These are phyloP conservation scores for Smittium culicis DNA, from an alignment of 371 early-diverging fungal genomes.

Conservation along the genomic window DNA sequence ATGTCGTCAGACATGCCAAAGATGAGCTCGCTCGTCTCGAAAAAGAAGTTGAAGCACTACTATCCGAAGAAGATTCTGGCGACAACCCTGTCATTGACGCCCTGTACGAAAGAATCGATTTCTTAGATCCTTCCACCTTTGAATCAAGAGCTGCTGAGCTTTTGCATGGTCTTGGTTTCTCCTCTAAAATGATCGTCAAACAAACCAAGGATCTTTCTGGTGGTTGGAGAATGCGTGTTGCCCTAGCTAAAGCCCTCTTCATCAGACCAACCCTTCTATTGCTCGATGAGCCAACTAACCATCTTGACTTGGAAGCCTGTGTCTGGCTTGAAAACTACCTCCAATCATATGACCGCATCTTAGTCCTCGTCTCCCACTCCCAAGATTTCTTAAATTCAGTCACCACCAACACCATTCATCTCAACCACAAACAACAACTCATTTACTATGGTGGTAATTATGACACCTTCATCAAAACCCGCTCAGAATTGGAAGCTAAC, in stretches of 20 bases:
- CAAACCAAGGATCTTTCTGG: constrained; percentile 93
- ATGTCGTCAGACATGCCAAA: constrained; percentile 81
- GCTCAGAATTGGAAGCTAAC: constrained; percentile 84
- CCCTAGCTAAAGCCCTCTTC: constrained; percentile 93
- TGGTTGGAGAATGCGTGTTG: constrained; percentile 99
- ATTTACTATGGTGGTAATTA: constrained; percentile 96
- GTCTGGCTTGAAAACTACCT: constrained; percentile 98
- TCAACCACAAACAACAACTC: constrained; percentile 79
- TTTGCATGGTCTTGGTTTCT: constrained; percentile 91
- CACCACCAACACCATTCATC: constrained; percentile 88
- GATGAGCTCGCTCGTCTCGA: constrained; percentile 81
- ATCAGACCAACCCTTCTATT: constrained; percentile 89
- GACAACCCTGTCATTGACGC: constrained; percentile 84
- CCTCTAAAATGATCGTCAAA: constrained; percentile 63
- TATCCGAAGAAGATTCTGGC: constrained; percentile 62
- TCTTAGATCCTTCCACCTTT: constrained; percentile 82
- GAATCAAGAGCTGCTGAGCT: constrained; percentile 85
- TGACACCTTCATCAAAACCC: constrained; percentile 88
- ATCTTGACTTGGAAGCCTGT: constrained; percentile 92
- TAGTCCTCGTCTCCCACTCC: constrained; percentile 95
- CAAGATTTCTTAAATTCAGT: constrained; percentile 97
- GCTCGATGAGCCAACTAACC: constrained; percentile 89
- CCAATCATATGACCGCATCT: constrained; percentile 80
- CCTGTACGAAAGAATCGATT: constrained; percentile 88
- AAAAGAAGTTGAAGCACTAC: constrained; percentile 71